Percentiles rank a stretch among this genome's conserved stretches.
Evolutionary conservation across 805 yeast genomes (phyloP).

Genomic region (Candida ficus): DNA sequence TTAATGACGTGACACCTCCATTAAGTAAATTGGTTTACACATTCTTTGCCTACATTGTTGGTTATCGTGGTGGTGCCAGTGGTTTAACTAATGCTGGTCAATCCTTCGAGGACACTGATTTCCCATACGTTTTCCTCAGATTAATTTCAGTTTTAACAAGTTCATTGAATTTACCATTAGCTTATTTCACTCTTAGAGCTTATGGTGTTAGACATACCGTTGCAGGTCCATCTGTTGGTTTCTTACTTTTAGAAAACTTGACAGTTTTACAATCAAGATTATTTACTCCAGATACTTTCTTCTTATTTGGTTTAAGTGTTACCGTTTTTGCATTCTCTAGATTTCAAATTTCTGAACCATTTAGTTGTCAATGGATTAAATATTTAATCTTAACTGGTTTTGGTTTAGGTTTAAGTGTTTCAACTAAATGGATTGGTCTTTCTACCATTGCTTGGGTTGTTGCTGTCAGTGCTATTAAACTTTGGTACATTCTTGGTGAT

Average conservation of each 20-base stretch:
- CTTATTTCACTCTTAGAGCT: slow-evolving; percentile 50
- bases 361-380: slow-evolving; percentile 47
- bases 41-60: slow-evolving; percentile 44
- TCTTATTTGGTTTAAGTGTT: slow-evolving; percentile 41
- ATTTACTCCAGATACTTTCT: slow-evolving; percentile 40
- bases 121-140: slow-evolving; percentile 54
- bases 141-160: slow-evolving; percentile 53
- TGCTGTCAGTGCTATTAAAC: slow-evolving; percentile 33
- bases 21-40: slow-evolving; percentile 56
- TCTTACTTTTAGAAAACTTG: slow-evolving; percentile 58
- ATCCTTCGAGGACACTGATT: slow-evolving; percentile 16
- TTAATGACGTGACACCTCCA: slow-evolving; percentile 73
- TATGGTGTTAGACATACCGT: slow-evolving; percentile 47
- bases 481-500: slow-evolving; percentile 75
- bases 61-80: slow-evolving; percentile 39
- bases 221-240: slow-evolving; percentile 44
- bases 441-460: slow-evolving; percentile 66
- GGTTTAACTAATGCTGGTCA: slow-evolving; percentile 14
- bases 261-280: slow-evolving; percentile 54
- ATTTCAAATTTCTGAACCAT: slow-evolving; percentile 41
- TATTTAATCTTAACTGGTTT: slow-evolving; percentile 42
- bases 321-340: slow-evolving; percentile 47
- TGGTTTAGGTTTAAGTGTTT: slow-evolving; percentile 48
- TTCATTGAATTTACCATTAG: slow-evolving; percentile 43
- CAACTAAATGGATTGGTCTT: slow-evolving; percentile 69